Conservation (phyloP, 169 alveolate genomes). For the Plasmodium gonderi region DNA sequence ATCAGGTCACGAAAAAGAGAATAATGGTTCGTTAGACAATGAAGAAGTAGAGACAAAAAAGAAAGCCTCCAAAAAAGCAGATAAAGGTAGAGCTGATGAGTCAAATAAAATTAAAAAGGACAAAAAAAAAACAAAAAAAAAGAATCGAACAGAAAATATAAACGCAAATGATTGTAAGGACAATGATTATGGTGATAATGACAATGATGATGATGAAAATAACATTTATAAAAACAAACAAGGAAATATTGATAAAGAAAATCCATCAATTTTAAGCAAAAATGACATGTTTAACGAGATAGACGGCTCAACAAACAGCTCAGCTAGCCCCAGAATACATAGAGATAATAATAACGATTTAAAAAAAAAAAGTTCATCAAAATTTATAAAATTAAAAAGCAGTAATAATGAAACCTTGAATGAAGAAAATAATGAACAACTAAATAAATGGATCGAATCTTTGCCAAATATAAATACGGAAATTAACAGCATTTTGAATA, state of each 20-base stretch:
- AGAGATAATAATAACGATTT: constrained; percentile 34
- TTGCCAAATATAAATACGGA: constrained; percentile 31
- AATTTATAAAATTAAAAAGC: constrained; percentile 29
- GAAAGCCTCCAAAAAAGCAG: constrained; percentile 24
- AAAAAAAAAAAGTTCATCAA: constrained; percentile 49
- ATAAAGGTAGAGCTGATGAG: background rate
- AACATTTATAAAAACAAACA: background rate
- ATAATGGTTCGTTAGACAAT: constrained; percentile 4
- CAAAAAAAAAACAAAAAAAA: background rate
- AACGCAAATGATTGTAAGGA: constrained; percentile 3
- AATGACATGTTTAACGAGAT: background rate
- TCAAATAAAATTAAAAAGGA: constrained; percentile 5
- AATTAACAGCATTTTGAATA: constrained; percentile 12
- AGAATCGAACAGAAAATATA: background rate
- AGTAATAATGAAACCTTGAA: constrained; percentile 5
- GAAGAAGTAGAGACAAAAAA: background rate
- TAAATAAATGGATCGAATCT: constrained; percentile 55
- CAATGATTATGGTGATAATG: background rate
- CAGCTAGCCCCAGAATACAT: constrained; percentile 30
- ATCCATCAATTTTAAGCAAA: background rate
- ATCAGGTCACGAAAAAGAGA: background rate
- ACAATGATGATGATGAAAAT: background rate
- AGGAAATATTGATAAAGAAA: background rate
- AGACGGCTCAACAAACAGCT: constrained; percentile 53
- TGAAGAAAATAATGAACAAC: constrained; percentile 18